These are phyloP conservation scores for Globisporangium heterothallicum DNA, from an alignment of 352 stramenopile genomes.

Conservation along the genomic window DNA sequence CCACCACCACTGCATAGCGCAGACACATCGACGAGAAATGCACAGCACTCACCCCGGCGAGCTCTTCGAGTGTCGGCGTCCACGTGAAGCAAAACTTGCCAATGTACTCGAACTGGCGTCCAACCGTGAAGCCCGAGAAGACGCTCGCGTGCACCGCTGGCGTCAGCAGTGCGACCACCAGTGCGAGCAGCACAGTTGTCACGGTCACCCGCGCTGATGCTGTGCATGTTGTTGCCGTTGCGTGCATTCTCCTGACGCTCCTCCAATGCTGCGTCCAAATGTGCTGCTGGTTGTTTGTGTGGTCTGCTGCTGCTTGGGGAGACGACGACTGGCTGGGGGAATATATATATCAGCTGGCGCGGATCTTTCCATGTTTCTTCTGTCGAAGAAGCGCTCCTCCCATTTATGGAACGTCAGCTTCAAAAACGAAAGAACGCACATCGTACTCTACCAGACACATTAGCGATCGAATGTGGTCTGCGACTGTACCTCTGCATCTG, in stretches of 20 bases:
- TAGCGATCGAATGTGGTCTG: too few relatives aligned
- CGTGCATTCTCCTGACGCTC: too few relatives aligned
- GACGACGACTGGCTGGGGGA: background rate
- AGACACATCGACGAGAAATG: too few relatives aligned
- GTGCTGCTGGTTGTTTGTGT: background rate
- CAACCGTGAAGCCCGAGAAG: constrained; percentile 55
- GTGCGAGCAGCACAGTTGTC: constrained; percentile 10
- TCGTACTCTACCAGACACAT: background rate
- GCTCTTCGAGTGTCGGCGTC: constrained; percentile 42
- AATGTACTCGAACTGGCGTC: constrained; percentile 69
- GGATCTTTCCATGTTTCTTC: background rate
- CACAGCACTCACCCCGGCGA: constrained; percentile 39
- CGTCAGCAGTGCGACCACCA: constrained; percentile 7
- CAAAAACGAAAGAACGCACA: background rate
- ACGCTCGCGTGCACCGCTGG: constrained; percentile 25
- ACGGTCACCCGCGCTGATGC: background rate
- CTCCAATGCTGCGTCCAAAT: background rate
- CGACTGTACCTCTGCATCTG: too few relatives aligned
- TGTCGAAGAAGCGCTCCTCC: background rate
- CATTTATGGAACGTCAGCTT: background rate
- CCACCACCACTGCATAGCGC: too few relatives aligned
- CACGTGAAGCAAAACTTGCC: constrained; percentile 83
- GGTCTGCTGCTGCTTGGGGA: background rate
- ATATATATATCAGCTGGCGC: background rate
- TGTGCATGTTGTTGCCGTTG: constrained; percentile 1